phyloP scores from a whole-genome alignment of 208 protist genomes.

The Crithidia expoeki region DNA sequence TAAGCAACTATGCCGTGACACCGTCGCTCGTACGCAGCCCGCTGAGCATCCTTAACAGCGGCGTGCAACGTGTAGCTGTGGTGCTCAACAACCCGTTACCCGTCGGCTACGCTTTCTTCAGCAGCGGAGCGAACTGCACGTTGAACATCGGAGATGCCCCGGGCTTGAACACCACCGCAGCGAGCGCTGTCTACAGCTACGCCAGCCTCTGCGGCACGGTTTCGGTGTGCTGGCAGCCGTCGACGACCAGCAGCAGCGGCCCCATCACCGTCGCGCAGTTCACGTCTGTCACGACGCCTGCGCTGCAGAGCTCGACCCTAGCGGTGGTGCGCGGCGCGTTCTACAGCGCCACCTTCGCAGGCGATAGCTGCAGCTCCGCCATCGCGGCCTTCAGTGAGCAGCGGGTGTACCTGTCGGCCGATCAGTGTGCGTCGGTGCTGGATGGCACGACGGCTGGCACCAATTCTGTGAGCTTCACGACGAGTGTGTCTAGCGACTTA shows the following conservation, averaged over 20 bases:
- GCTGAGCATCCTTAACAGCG: constrained; percentile 26
- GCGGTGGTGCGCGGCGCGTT: constrained; percentile 42
- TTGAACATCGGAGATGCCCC: constrained; percentile 27
- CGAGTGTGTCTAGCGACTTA: constrained; percentile 17
- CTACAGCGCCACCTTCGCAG: constrained; percentile 39
- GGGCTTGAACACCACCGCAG: constrained; percentile 31
- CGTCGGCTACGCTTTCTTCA: constrained; percentile 44
- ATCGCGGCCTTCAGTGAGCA: constrained; percentile 9
- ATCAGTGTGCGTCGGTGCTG: constrained; percentile 7
- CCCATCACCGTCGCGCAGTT: constrained; percentile 40
- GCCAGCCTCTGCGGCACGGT: constrained; percentile 40
- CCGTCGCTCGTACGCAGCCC: constrained; percentile 36
- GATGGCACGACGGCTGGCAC: not conserved
- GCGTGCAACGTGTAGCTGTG: constrained; percentile 18
- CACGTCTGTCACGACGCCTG: constrained; percentile 44
- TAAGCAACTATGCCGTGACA: constrained; percentile 38
- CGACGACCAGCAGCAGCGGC: not conserved
- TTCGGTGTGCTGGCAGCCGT: constrained; percentile 48
- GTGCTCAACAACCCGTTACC: constrained; percentile 44
- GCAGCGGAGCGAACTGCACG: constrained; percentile 30
- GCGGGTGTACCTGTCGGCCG: constrained; percentile 7
- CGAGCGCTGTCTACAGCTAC: constrained; percentile 26
- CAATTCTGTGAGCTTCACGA: constrained; percentile 1
- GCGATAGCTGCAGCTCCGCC: constrained; percentile 14
- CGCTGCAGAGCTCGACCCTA: constrained; percentile 34